Percentiles rank a stretch among this genome's conserved stretches.
phyloP scores from a whole-genome alignment of 2,329 filamentous ascomycete species.

The Penicillium sumatraense region DNA sequence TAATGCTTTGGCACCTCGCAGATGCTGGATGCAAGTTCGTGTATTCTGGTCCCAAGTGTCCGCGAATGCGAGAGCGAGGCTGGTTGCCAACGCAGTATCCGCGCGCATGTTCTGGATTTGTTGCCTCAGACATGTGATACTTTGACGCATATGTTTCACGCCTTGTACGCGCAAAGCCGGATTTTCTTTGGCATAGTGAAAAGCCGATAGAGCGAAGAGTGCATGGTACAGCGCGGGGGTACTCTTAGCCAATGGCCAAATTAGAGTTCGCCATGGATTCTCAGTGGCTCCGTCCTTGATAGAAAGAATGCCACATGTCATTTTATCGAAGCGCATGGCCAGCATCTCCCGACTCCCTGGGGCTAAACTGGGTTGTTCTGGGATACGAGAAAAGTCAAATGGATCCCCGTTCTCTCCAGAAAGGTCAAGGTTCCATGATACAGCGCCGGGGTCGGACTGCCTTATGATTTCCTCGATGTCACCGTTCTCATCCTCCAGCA shows the following conservation, averaged over 20 bases:
- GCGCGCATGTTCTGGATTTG: conserved; percentile 67
- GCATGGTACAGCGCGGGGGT: conserved; percentile 71
- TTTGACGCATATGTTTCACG: conserved; percentile 70
- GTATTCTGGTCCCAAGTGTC: conserved; percentile 74
- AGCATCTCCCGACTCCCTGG: conserved; percentile 64
- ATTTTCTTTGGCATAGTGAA: conserved; percentile 65
- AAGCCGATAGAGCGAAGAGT: conserved; percentile 70
- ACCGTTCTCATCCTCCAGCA: conserved; percentile 47
- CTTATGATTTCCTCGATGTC: conserved; percentile 62
- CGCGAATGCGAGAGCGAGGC: conserved; percentile 69
- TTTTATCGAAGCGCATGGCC: conserved; percentile 64
- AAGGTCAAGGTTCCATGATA: conserved; percentile 43
- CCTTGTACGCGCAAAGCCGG: conserved; percentile 64
- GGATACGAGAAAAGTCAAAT: conserved; percentile 43
- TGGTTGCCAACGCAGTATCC: conserved; percentile 71
- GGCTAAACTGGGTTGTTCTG: conserved; percentile 54
- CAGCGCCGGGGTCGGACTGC: conserved; percentile 34
- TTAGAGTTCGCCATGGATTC: conserved; percentile 71
- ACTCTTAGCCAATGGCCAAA: conserved; percentile 70
- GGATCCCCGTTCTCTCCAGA: conserved; percentile 44
- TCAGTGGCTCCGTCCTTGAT: conserved; percentile 71
- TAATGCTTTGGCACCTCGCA: conserved; percentile 68
- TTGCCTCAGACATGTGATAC: conserved; percentile 62
- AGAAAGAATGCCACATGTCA: conserved; percentile 72
- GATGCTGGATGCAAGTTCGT: conserved; percentile 70